Conservation (phyloP, 2,329 filamentous ascomycete genomes). For the Aspergillus pseudoviridinutans region DNA sequence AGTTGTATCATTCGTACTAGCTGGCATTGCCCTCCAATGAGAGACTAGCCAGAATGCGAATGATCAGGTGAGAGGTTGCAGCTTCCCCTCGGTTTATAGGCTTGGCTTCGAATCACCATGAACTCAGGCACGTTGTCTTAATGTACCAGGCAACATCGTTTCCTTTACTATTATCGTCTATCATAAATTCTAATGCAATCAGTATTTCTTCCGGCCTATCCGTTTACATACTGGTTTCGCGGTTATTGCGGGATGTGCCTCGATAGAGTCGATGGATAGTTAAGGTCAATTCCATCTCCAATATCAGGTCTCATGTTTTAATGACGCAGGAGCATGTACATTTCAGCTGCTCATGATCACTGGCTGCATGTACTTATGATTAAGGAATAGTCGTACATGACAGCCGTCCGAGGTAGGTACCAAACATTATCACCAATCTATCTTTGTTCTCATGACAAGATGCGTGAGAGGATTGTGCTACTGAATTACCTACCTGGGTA, state of each 20-base stretch:
- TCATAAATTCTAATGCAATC: background rate
- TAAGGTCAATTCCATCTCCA: background rate
- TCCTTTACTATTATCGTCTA: background rate
- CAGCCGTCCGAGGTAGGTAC: background rate
- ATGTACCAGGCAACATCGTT: background rate
- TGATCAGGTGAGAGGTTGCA: constrained; percentile 6
- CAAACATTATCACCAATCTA: background rate
- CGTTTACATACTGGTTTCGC: constrained; percentile 10
- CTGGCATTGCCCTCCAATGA: constrained; percentile 9
- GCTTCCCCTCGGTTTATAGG: background rate
- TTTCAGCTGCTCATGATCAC: background rate
- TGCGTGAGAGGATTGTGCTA: background rate
- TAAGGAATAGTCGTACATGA: background rate
- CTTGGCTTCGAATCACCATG: background rate
- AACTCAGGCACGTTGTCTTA: background rate
- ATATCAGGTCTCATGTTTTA: background rate
- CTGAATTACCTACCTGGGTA: background rate
- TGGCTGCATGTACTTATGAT: background rate
- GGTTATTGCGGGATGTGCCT: constrained; percentile 14
- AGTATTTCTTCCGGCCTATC: constrained; percentile 3
- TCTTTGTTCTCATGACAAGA: background rate
- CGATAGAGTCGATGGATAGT: background rate
- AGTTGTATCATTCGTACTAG: background rate
- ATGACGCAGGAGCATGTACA: constrained; percentile 14
- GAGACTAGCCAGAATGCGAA: constrained; percentile 3